A percentile compares a stretch with the other conserved stretches of the same genome.
Conservation (phyloP, 2,329 filamentous ascomycete genomes). For the Aspergillus alliaceus region DNA sequence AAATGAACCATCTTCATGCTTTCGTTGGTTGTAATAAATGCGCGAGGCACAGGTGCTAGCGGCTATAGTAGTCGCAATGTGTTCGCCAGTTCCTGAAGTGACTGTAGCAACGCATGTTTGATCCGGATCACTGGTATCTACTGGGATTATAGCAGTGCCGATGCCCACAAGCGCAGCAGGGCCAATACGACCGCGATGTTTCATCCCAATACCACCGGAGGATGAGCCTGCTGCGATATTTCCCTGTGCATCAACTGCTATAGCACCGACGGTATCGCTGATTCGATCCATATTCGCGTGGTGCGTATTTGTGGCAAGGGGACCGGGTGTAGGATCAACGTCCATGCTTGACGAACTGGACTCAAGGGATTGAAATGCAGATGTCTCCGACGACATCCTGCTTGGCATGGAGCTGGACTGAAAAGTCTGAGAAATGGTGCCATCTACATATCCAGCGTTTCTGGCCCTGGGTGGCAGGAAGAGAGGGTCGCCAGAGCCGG, state of each 20-base stretch:
- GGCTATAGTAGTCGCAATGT: conserved; percentile 95
- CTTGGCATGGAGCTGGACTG: not conserved
- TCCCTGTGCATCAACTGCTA: conserved; percentile 82
- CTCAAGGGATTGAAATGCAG: not conserved
- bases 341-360: not conserved
- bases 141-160: conserved; percentile 84
- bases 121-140: conserved; percentile 68
- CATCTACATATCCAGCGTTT: conserved; percentile 8
- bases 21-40: conserved; percentile 68
- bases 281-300: conserved; percentile 58
- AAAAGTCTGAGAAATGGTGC: not conserved
- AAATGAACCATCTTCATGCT: conserved; percentile 61
- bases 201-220: conserved; percentile 98
- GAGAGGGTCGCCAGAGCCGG: not conserved
- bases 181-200: conserved; percentile 85
- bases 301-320: not conserved
- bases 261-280: conserved; percentile 93
- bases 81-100: conserved; percentile 93
- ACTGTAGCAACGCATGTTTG: conserved; percentile 74
- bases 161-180: conserved; percentile 91
- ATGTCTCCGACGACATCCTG: not conserved
- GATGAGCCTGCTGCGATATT: conserved; percentile 93
- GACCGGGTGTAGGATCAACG: not conserved
- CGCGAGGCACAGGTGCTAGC: conserved; percentile 83
- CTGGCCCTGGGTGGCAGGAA: not conserved